Evolutionary conservation across 1,284 basidiomycete species (phyloP), one percentile per base, ranked within the genome.

Genomic region (Cronartium quercuum): DNA sequence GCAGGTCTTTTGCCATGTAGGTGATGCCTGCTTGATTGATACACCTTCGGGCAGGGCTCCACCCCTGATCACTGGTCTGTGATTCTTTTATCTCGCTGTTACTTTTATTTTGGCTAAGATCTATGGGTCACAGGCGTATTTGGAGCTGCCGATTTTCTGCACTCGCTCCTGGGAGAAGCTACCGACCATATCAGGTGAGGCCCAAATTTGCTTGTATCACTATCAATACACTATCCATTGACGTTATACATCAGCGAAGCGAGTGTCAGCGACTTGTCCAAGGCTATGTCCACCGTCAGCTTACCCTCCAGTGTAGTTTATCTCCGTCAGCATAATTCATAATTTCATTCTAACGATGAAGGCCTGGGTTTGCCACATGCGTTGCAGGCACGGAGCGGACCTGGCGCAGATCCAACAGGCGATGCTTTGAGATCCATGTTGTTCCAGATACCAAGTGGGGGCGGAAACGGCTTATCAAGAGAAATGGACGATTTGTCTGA

Each of bases 31-130:
- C 60, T 85, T 88, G 60, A 84, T 96, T 35, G 88, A 89, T 75
- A 88, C 91, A 38, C 91, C 89, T 0, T 87, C 89, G 76, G 92
- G 93, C 77, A 84, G 84, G 81, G 90, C 93, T 34, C 87, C 90
- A 1, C 92, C 92, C 0, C 84, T 95, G 62, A 89, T 95, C n/a
- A 95, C 93, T 1, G 92, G 90, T 12, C 91, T 91, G 0, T 95
- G 95, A 78, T 35, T n/a, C 35, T 60, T 64, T 41, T 65, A 10
- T 18, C 13, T 10, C 10, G 37, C 21, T 10, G 21, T 6, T 13
- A 35, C 21, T 58, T 6, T 40, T 65, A 35, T 6, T 10, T 62
- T 63, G 37, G 47, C 44, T 18, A 51, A 44, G 10, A 1, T 60
- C 9, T 37, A 15, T 29, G 15, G 29, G 3, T 66, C 40, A 12